These are phyloP conservation scores for Bolboschoenoplectus hybrid DNA, from an alignment of 202 grass and related monocot genomes.

Conservation along the genomic window DNA sequence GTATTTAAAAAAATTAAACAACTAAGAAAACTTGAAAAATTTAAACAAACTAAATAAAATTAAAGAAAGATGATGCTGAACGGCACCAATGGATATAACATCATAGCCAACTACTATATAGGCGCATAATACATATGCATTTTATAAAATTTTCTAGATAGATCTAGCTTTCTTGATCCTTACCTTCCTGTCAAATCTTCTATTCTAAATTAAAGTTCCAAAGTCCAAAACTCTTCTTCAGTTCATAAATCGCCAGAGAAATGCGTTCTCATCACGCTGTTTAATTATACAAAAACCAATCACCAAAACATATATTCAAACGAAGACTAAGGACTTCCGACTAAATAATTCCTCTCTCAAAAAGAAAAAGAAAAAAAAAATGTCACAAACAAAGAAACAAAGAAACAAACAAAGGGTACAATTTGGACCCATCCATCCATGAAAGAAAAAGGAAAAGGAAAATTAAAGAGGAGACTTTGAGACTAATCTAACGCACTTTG, in stretches of 20 bases:
- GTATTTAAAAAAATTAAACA: too few relatives aligned
- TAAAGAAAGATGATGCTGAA: too few relatives aligned
- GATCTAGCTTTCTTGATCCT: background rate
- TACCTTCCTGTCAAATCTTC: constrained; percentile 5
- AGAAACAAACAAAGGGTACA: constrained; percentile 21
- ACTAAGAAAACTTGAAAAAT: too few relatives aligned
- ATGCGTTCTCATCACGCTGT: constrained; percentile 34
- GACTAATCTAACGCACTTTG: too few relatives aligned
- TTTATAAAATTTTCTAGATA: background rate
- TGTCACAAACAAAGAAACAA: background rate
- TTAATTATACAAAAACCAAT: background rate
- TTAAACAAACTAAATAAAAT: too few relatives aligned
- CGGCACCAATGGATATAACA: too few relatives aligned
- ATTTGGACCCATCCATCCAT: constrained; percentile 18
- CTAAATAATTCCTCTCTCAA: background rate
- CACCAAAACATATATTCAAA: background rate
- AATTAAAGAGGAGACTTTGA: too few relatives aligned
- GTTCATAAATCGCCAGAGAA: background rate
- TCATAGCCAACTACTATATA: background rate
- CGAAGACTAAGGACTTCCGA: background rate
- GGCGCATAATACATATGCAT: background rate
- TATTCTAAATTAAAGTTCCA: background rate
- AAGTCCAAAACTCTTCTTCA: background rate
- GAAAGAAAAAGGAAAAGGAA: background rate
- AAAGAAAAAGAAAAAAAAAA: background rate